Evolutionary conservation across 2,329 filamentous ascomycete species (phyloP).

Genomic region (Epichloe brachyelytri): DNA sequence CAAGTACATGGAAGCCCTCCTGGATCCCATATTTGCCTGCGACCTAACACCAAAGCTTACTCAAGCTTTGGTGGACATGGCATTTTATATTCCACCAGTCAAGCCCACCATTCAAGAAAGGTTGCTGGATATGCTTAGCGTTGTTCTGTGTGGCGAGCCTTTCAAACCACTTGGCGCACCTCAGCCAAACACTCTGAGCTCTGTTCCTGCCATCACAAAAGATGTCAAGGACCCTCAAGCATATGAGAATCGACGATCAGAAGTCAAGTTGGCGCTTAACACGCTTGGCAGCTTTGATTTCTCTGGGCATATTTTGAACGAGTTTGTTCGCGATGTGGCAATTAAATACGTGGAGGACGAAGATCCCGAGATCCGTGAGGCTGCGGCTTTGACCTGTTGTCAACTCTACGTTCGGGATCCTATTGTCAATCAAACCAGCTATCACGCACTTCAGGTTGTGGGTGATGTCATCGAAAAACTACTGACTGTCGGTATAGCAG

Average conservation of each 20-base stretch:
- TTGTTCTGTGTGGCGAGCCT: slow-evolving; percentile 81
- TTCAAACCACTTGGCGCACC: slow-evolving; percentile 90
- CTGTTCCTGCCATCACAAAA: slow-evolving; percentile 72
- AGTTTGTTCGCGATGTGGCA: slow-evolving; percentile 95
- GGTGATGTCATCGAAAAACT: slow-evolving; percentile 96
- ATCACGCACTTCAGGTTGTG: slow-evolving; percentile 92
- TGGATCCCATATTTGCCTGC: slow-evolving; percentile 95
- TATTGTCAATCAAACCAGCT: slow-evolving; percentile 94
- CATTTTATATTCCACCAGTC: slow-evolving; percentile 93
- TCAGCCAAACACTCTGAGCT: slow-evolving; percentile 63
- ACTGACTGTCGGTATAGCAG: slow-evolving; percentile 85
- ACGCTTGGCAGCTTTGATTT: slow-evolving; percentile 99
- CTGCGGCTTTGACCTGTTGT: slow-evolving; percentile 90
- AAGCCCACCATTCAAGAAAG: slow-evolving; percentile 89
- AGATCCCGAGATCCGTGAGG: slow-evolving; percentile 83
- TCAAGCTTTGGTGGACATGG: slow-evolving; percentile 94
- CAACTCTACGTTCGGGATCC: slow-evolving; percentile 95
- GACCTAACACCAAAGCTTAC: slow-evolving; percentile 88
- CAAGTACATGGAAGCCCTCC: slow-evolving; percentile 93
- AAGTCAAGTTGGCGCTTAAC: slow-evolving; percentile 86
- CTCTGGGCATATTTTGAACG: slow-evolving; percentile 80
- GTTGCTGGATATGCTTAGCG: slow-evolving; percentile 84
- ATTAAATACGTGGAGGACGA: slow-evolving; percentile 98
- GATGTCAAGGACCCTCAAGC: slow-evolving; percentile 75
- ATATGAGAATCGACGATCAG: slow-evolving; percentile 68